Evolutionary conservation across 2,329 filamentous ascomycete genomes (phyloP), one percentile per base, ranked within the genome.

Genomic region (Ophiosphaerella korrae): DNA sequence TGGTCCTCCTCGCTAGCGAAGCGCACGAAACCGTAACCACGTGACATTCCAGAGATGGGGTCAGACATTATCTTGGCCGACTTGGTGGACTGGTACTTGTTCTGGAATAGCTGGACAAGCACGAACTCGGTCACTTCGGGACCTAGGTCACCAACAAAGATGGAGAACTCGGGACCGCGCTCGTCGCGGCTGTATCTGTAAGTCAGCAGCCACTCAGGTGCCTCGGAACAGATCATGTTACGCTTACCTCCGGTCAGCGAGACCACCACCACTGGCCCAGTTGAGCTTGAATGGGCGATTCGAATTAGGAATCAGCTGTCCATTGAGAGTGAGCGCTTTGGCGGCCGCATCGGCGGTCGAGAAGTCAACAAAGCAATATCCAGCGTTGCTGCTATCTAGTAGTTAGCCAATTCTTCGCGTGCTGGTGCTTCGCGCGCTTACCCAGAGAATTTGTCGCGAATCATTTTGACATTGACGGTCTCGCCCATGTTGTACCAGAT

Each of bases 31-130:
- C 94, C 94, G 70, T 99, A 99, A 49, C 94, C 94, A 58, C 94
- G 92, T 58, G 92, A 97, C 84, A 97, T 93, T 66, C 94, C 94
- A 58, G 89, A 96, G 78, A 97, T 94, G 55, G 94, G 93, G 71
- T 99, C 94, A 54, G 93, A 96, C 94, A 99, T 99, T 78, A 99
- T 99, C 84, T 99, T 99, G 70, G 94, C 94, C 33, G 92, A 96
- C 82, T 97, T 97, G 89, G 93, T 97, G 7, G 92, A 96, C 0
- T 89, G 89, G 82, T 96, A 99, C 55, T 93, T 91, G 71, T 87
- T 88, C 79, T 97, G 93, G 84, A 99, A 99, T 43, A 99, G 87
- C 23, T 92, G 96, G 46, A 97, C 93, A 53, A 99, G 82, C 50
- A 97, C 93, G 70, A 96, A 97, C 80, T 99, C 94, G 76, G 97